Base-by-base conservation (phyloP, 257 asterid species). In the Asclepias syriaca region DNA sequence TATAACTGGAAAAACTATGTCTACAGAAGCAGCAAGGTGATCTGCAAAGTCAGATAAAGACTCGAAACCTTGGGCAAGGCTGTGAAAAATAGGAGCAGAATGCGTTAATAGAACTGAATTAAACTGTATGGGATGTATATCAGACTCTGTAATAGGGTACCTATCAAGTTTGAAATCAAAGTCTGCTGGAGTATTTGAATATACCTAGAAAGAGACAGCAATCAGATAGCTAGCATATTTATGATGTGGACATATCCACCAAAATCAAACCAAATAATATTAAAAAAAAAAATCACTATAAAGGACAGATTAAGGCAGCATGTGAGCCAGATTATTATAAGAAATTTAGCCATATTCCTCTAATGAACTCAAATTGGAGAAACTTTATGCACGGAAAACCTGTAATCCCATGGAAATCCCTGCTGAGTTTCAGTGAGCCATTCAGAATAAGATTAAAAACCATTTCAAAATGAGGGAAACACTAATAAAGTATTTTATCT, bases 111-210 rank as follows among this genome's bases (percentile, higher is more conserved):
- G 37, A 54, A n/a, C 8, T 3, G n/a, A 6, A 68, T 29, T 14
- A 71, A 43, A 29, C 18, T 69, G 6, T 11, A 54, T 64, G 21
- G 19, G 60, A 48, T 21, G 53, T 65, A 66, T 13, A 64, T 27
- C 6, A 71, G 32, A 55, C 15, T 66, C 60, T 51, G 78, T 64
- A 66, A 24, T 53, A 53, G 19, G 78, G 43, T 73, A 89, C 97
- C 91, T 91, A 79, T 87, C 95, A 69, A 92, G 96, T 72, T 87
- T 92, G 85, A 87, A 92, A 81, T 91, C 97, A 80, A 91, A 91
- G 75, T 91, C 96, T 21, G 95, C 92, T 40, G 95, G 97, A 65
- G 97, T 91, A 79, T 89, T 89, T 55, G 95, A 87, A 81, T 87
- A 91, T 21, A 87, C 88, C 97, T 90, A 48, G 10, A 18, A 16